Conservation (phyloP, 352 stramenopile genomes). For the Pythium rhizo-oryzae region DNA sequence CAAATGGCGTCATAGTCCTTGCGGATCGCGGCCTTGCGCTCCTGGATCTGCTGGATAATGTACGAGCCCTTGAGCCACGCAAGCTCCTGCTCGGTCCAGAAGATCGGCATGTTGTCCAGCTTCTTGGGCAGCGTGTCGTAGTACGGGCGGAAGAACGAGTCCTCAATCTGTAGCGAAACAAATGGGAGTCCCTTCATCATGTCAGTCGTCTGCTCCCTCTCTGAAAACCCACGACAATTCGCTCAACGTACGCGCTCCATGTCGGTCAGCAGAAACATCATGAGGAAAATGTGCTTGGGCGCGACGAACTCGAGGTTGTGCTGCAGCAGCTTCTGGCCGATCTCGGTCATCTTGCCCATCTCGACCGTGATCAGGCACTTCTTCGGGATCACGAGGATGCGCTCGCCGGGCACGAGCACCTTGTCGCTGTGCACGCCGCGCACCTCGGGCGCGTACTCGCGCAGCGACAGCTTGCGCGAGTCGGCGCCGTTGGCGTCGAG, state of each 20-base stretch:
- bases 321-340: constrained; percentile 93
- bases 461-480: constrained; percentile 73
- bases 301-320: constrained; percentile 96
- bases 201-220: no score
- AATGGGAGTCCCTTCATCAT: neutral
- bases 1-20: constrained; percentile 98
- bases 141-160: constrained; percentile 93
- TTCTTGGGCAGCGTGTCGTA: constrained; percentile 97
- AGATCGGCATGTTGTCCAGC: constrained; percentile 99
- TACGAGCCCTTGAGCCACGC: constrained; percentile 91
- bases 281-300: constrained; percentile 99
- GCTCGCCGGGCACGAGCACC: constrained; percentile 84
- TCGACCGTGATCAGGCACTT: constrained; percentile 99
- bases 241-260: constrained; percentile 82
- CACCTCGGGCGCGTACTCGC: constrained; percentile 93
- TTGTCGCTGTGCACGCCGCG: constrained; percentile 92
- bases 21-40: constrained; percentile 95
- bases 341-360: constrained; percentile 98
- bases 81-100: constrained; percentile 97
- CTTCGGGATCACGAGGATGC: constrained; percentile 91
- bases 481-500: constrained; percentile 73
- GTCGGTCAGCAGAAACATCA: constrained; percentile 99
- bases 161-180: constrained; percentile 46
- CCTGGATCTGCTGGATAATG: constrained; percentile 94
- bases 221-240: neutral